A percentile compares a stretch with the other conserved stretches of the same genome.
phyloP scores from a whole-genome alignment of 2,329 filamentous ascomycete species.

The Talaromyces sp. region DNA sequence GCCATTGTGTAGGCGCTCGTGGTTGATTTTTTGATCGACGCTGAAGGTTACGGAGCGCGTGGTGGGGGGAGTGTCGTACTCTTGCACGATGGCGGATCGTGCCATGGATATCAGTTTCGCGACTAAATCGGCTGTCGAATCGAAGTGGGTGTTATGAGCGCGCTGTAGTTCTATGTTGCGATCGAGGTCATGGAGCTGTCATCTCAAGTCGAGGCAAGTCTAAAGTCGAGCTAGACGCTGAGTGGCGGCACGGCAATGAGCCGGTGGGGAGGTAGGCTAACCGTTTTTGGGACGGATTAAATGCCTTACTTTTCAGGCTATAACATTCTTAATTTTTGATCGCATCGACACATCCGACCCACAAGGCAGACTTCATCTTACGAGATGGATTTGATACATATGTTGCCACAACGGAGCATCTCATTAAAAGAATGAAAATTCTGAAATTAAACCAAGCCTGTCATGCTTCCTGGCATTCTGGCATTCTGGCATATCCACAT shows the following conservation, averaged over 20 bases:
- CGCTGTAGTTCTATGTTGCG: neutral
- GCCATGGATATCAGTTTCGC: constrained; percentile 32
- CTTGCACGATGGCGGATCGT: constrained; percentile 47
- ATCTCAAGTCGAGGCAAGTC: constrained; percentile 1
- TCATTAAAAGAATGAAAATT: neutral
- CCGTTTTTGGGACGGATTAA: neutral
- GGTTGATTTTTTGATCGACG: constrained; percentile 50
- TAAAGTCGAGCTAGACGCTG: neutral
- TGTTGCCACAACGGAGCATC: neutral
- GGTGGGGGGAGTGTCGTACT: constrained; percentile 44
- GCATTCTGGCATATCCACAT: neutral
- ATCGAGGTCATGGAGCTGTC: neutral
- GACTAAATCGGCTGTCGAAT: neutral
- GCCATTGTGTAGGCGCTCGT: constrained; percentile 58
- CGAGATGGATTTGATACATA: neutral
- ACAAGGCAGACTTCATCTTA: neutral
- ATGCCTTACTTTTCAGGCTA: neutral
- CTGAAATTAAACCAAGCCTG: neutral
- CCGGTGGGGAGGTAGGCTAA: constrained; percentile 9
- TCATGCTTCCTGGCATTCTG: neutral
- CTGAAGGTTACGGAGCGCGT: constrained; percentile 43
- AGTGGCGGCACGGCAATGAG: constrained; percentile 2
- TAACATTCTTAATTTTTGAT: neutral
- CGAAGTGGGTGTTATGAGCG: neutral
- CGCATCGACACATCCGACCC: neutral